phyloP scores from a whole-genome alignment of 805 yeast genomes.

The Ogataea siamensis region DNA sequence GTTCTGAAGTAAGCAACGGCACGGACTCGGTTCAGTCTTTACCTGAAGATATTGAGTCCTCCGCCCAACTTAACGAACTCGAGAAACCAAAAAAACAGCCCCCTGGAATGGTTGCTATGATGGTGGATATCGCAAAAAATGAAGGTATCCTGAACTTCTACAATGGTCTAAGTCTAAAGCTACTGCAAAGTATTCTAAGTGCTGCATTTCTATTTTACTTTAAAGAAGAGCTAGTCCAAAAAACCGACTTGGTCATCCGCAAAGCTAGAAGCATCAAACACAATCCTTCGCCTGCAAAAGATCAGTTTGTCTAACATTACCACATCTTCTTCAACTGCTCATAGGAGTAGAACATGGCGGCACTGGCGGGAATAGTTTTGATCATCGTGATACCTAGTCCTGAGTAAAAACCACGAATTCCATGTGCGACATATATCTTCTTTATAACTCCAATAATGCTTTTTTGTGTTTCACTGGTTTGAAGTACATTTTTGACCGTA shows the following conservation, averaged over 20 bases:
- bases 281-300: constrained; percentile 18
- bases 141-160: constrained; percentile 81
- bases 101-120: constrained; percentile 45
- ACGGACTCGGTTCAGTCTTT: constrained; percentile 25
- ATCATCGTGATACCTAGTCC: constrained; percentile 81
- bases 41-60: constrained; percentile 21
- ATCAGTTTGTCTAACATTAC: constrained; percentile 3
- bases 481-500: constrained; percentile 84
- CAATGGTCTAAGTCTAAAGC: constrained; percentile 76
- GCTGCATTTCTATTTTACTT: constrained; percentile 89
- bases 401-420: constrained; percentile 70
- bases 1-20: constrained; percentile 9
- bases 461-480: constrained; percentile 41
- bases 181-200: constrained; percentile 79
- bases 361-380: constrained; percentile 88
- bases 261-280: constrained; percentile 16
- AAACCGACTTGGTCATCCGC: constrained; percentile 54
- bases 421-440: constrained; percentile 48
- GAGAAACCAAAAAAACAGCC: constrained; percentile 20
- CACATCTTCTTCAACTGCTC: constrained; percentile 50
- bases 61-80: constrained; percentile 23
- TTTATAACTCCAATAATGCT: constrained; percentile 39
- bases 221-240: constrained; percentile 75
- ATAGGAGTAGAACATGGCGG: constrained; percentile 77
- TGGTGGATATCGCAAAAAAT: constrained; percentile 55